These are phyloP conservation scores for Aspergillus indologenus DNA, from an alignment of 495 filamentous ascomycete genomes.

Conservation along the genomic window DNA sequence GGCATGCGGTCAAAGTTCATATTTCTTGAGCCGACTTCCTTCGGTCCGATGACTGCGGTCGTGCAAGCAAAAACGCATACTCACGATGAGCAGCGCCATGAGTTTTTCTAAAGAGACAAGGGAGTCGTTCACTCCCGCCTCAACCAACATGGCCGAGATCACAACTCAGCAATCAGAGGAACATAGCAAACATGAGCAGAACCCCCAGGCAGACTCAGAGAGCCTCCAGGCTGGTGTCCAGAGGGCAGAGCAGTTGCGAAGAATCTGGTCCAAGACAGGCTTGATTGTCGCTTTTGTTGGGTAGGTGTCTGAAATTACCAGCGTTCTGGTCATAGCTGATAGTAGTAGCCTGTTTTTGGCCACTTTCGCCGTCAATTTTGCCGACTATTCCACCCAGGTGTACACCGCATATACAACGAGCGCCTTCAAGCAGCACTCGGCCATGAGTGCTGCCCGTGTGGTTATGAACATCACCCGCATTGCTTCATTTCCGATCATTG, in stretches of 20 bases:
- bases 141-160: background rate
- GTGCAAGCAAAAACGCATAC: background rate
- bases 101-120: background rate
- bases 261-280: conserved; percentile 23
- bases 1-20: background rate
- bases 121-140: background rate
- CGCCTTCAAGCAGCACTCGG: conserved; percentile 26
- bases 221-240: conserved; percentile 26
- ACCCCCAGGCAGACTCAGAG: background rate
- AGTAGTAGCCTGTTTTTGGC: conserved; percentile 20
- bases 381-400: conserved; percentile 25
- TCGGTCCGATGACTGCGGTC: background rate
- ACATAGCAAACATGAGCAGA: background rate
- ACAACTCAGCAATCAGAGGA: background rate
- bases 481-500: conserved; percentile 26
- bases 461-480: conserved; percentile 27
- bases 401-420: conserved; percentile 24
- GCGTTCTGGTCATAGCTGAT: background rate
- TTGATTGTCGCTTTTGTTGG: conserved; percentile 23
- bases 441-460: conserved; percentile 25
- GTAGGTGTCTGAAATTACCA: conserved; percentile 1
- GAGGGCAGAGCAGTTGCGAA: conserved; percentile 22
- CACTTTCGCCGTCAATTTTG: conserved; percentile 25
- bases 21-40: background rate
- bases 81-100: background rate